Conservation (phyloP, 2,329 filamentous ascomycete genomes). For the Beauveria caledonica region DNA sequence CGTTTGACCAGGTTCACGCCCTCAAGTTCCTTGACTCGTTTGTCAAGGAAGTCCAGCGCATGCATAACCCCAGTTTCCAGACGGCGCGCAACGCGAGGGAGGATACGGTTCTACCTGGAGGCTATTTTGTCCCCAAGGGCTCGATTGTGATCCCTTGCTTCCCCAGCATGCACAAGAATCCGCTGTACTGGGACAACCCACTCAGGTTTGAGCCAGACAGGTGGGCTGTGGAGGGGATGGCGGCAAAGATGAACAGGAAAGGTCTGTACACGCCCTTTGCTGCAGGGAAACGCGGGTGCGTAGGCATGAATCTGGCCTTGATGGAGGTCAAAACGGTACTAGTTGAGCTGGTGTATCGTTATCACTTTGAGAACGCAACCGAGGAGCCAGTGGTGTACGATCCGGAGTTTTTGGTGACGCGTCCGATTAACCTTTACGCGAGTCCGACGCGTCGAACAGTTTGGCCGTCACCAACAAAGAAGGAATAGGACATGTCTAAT, state of each 20-base stretch:
- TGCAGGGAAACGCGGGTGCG: conserved; percentile 43
- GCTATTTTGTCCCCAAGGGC: conserved; percentile 41
- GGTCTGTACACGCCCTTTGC: conserved; percentile 47
- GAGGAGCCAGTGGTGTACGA: conserved; percentile 15
- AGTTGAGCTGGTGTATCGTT: conserved; percentile 43
- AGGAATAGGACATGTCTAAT: not conserved
- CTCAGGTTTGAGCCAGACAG: conserved; percentile 45
- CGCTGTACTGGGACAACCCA: conserved; percentile 44
- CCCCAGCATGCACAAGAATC: conserved; percentile 38
- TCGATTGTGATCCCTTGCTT: conserved; percentile 39
- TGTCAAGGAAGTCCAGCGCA: conserved; percentile 47
- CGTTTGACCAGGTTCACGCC: conserved; percentile 32
- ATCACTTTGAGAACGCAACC: conserved; percentile 16
- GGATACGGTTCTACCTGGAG: conserved; percentile 45
- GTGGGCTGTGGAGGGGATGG: conserved; percentile 36
- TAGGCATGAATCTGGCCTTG: conserved; percentile 52
- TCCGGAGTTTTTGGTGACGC: conserved; percentile 15
- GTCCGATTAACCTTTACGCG: conserved; percentile 18
- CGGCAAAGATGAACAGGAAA: conserved; percentile 39
- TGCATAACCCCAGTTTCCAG: conserved; percentile 49
- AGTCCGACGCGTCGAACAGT: not conserved
- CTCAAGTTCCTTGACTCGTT: conserved; percentile 42
- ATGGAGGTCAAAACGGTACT: conserved; percentile 47
- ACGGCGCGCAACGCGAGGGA: conserved; percentile 43
- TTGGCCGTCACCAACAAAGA: not conserved